These are phyloP conservation scores for Candida maltosa DNA, from an alignment of 805 yeast genomes.

Conservation along the genomic window DNA sequence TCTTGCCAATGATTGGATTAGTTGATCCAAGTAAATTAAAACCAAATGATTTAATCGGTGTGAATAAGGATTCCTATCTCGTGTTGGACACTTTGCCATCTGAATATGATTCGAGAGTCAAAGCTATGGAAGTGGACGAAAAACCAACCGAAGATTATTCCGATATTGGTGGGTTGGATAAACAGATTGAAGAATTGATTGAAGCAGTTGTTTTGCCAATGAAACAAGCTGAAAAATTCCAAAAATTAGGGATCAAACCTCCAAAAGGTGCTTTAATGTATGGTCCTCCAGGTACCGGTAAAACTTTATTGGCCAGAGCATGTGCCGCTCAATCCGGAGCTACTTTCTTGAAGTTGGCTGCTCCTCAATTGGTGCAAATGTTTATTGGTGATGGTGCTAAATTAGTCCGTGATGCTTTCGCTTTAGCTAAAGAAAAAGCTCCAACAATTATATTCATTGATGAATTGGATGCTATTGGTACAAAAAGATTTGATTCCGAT, in stretches of 20 bases:
- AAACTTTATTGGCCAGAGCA: conserved; percentile 45
- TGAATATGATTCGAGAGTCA: conserved; percentile 95
- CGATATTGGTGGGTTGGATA: conserved; percentile 97
- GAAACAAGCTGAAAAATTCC: conserved; percentile 97
- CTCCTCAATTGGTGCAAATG: conserved; percentile 46
- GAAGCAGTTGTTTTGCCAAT: conserved; percentile 98
- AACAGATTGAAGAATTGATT: conserved; percentile 95
- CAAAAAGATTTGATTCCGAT: conserved; percentile 44
- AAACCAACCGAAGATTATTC: conserved; percentile 96
- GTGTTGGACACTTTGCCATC: conserved; percentile 93
- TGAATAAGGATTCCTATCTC: conserved; percentile 92
- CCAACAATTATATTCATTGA: conserved; percentile 46
- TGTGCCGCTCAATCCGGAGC: conserved; percentile 49
- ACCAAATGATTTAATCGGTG: conserved; percentile 98
- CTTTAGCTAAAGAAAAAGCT: conserved; percentile 45
- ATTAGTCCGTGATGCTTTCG: conserved; percentile 45
- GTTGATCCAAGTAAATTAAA: conserved; percentile 89
- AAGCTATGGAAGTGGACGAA: conserved; percentile 99
- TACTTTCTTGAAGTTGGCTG: conserved; percentile 42
- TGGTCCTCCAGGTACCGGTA: conserved; percentile 50
- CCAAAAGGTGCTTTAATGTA: conserved; percentile 48
- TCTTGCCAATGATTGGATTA: conserved; percentile 90
- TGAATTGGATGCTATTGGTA: conserved; percentile 46
- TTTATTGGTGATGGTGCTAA: conserved; percentile 48
- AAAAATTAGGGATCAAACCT: conserved; percentile 82